Evolutionary conservation across 2,329 filamentous ascomycete species (phyloP).

Genomic region (Cladophialophora yegresii): DNA sequence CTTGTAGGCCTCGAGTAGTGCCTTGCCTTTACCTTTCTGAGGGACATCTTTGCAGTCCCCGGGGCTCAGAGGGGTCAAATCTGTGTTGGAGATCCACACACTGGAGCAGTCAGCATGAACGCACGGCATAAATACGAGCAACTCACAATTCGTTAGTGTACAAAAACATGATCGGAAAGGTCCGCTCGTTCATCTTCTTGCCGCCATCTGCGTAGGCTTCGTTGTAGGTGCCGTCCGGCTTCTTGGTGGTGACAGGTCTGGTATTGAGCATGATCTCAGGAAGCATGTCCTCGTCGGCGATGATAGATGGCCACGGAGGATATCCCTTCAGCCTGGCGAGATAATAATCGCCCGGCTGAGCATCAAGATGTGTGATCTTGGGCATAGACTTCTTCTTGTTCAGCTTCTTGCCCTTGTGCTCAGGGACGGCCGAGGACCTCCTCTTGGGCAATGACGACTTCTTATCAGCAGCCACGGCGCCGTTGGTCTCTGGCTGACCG

Average conservation of each 20-base stretch:
- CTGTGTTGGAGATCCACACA: conserved; percentile 86
- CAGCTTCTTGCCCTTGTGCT: conserved; percentile 74
- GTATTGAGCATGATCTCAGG: conserved; percentile 73
- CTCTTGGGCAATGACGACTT: conserved; percentile 60
- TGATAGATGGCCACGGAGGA: conserved; percentile 89
- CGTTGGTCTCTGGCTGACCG: conserved; percentile 50
- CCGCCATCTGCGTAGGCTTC: conserved; percentile 85
- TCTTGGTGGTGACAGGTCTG: conserved; percentile 80
- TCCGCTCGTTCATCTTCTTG: conserved; percentile 80
- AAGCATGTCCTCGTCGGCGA: conserved; percentile 93
- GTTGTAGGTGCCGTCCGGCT: conserved; percentile 80
- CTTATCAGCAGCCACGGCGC: conserved; percentile 50
- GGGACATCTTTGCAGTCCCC: conserved; percentile 68
- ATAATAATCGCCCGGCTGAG: conserved; percentile 87
- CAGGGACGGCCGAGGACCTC: conserved; percentile 70
- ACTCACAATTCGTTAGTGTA: conserved; percentile 96
- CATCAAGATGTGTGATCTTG: conserved; percentile 71
- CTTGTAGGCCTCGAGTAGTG: conserved; percentile 74
- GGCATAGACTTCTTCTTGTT: conserved; percentile 81
- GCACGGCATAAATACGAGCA: neutral
- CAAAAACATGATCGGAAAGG: conserved; percentile 93
- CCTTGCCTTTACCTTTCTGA: conserved; percentile 75
- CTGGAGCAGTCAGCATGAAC: conserved; percentile 52
- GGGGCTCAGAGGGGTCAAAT: conserved; percentile 74
- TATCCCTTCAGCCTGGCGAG: conserved; percentile 93